Evolutionary conservation across 495 filamentous ascomycete genomes (phyloP).

Genomic region (Xylaria telfairii): DNA sequence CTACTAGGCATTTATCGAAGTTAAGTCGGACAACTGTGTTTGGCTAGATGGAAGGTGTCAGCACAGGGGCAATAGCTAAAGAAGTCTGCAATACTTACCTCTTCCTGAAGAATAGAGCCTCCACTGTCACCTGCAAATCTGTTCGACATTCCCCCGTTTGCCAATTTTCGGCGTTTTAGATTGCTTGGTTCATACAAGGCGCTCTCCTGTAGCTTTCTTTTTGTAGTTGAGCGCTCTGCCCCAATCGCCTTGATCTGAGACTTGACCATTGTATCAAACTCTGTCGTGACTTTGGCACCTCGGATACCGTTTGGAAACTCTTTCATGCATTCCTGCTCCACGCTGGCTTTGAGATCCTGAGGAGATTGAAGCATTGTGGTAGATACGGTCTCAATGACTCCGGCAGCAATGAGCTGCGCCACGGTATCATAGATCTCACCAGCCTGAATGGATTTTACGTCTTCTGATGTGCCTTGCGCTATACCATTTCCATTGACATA

Average conservation of each 20-base stretch:
- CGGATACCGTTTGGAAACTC: conserved; percentile 46
- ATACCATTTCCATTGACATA: conserved; percentile 30
- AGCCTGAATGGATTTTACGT: conserved; percentile 36
- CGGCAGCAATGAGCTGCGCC: conserved; percentile 50
- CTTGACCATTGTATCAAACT: conserved; percentile 59
- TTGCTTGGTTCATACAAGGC: conserved; percentile 38
- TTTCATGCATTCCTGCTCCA: conserved; percentile 51
- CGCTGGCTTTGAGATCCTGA: conserved; percentile 43
- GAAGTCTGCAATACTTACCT: conserved; percentile 29
- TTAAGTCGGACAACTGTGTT: conserved; percentile 79
- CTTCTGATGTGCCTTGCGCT: conserved; percentile 19
- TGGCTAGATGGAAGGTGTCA: conserved; percentile 42
- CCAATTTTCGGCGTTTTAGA: conserved; percentile 55
- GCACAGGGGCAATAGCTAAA: conserved; percentile 22
- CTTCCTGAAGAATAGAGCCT: conserved; percentile 45
- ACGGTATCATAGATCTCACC: conserved; percentile 48
- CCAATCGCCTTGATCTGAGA: conserved; percentile 58
- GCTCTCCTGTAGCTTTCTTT: conserved; percentile 54
- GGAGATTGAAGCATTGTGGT: conserved; percentile 46
- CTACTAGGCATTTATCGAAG: conserved; percentile 81
- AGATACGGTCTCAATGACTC: conserved; percentile 52
- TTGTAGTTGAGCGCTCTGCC: conserved; percentile 51
- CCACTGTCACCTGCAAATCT: conserved; percentile 41
- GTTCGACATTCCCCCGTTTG: conserved; percentile 42
- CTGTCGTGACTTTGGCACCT: conserved; percentile 62